Evolutionary conservation across 495 filamentous ascomycete genomes (phyloP).

Genomic region (Recurvomyces mirabilis): DNA sequence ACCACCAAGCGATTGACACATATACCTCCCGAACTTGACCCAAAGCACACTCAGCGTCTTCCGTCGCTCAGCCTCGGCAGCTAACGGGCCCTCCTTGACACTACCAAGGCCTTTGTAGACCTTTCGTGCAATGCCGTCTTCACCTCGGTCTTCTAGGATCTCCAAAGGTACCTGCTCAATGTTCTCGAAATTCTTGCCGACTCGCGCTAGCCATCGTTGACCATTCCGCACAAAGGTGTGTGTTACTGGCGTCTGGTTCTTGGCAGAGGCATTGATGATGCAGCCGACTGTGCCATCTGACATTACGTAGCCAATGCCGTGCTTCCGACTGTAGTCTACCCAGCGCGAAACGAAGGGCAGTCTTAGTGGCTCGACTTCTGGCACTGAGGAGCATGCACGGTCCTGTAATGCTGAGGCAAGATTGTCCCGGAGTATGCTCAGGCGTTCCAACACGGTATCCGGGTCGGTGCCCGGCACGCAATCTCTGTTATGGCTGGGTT

Average conservation of each 20-base stretch:
- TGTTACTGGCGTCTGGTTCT: conserved; percentile 23
- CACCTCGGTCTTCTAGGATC: conserved; percentile 65
- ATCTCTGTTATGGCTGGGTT: conserved; percentile 7
- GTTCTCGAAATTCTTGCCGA: conserved; percentile 44
- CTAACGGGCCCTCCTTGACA: conserved; percentile 19
- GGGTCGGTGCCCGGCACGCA: conserved; percentile 25
- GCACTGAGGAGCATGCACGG: conserved; percentile 2
- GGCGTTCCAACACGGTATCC: conserved; percentile 22
- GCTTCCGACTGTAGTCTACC: conserved; percentile 34
- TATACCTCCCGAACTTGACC: conserved; percentile 90
- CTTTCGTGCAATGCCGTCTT: conserved; percentile 43
- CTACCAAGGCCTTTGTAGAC: conserved; percentile 21
- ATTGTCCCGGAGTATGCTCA: conserved; percentile 28
- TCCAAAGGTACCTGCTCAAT: conserved; percentile 60
- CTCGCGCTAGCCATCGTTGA: conserved; percentile 43
- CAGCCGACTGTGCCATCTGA: conserved; percentile 31
- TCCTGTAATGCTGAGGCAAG: conserved; percentile 26
- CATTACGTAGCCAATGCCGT: conserved; percentile 32
- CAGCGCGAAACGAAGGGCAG: conserved; percentile 33
- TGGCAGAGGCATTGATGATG: conserved; percentile 23
- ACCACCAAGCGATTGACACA: conserved; percentile 36
- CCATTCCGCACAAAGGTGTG: conserved; percentile 29
- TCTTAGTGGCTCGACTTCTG: conserved; percentile 4
- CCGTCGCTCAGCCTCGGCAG: conserved; percentile 46
- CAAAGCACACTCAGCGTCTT: conserved; percentile 65